Evolutionary conservation across 352 stramenopile species (phyloP), one percentile per base, ranked within the genome.

Genomic region (Globisporangium perplexum): DNA sequence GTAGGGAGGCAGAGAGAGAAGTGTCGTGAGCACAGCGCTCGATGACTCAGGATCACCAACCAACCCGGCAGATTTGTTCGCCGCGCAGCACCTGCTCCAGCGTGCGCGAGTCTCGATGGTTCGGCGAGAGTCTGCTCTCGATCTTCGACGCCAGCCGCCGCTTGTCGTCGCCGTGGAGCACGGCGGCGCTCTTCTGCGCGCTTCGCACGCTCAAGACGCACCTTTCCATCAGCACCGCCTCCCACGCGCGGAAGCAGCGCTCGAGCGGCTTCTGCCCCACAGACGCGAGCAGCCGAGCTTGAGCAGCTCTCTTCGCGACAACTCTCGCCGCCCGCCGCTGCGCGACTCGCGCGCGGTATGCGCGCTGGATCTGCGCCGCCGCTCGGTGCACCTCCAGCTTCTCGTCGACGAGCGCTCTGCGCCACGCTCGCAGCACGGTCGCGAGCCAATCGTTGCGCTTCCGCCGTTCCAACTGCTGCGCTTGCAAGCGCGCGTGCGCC

Each of bases 211-310:
- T 62, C 28, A 86, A 41, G 0, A 72, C 55, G 22, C 57, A 65
- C 35, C 76, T 79, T 50, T 91, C 73, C 0, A 89, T 65, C 46
- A 86, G 8, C 0, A 56, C 31, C 8, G 55, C 50, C 44, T 89
- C 76, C 81, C 81, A 89, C 41, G 59, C 60, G 20, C 65, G 74
- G 49, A 91, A 91, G 35, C 65, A 81, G 2, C 70, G 64, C 48
- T 83, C 76, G 3, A 89, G 46, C 10, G 77, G 81, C 35, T 84
- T 88, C 49, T 71, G 62, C 6, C 72, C 68, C 1, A 72, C 63
- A 36, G 66, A 62, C 20, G 66, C 70, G 17, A 91, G 43, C 26
- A 88, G 38, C 20, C 63, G 61, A 44, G 60, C 65, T 17, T 83
- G 76, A 5, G 69, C 66, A 39, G 74, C 72, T 41, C 68, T 71